These are phyloP conservation scores for Termitomyces eurrhizus DNA, from an alignment of 768 basidiomycete genomes.

Conservation along the genomic window DNA sequence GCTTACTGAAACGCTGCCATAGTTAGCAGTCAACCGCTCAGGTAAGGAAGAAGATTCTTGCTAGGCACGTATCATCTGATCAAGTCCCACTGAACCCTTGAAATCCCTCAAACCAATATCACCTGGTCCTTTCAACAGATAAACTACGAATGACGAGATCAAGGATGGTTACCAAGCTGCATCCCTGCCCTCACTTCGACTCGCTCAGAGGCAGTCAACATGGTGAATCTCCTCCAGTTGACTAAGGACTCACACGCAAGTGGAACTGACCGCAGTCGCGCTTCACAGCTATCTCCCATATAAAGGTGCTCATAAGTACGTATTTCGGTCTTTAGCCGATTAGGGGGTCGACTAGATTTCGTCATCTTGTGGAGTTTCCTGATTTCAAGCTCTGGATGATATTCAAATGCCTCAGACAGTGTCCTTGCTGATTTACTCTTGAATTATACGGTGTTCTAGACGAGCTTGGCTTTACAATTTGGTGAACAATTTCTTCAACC, in stretches of 20 bases:
- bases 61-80: background rate
- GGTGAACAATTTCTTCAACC: background rate
- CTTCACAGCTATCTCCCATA: conserved; percentile 8
- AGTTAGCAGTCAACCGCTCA: background rate
- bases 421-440: background rate
- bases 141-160: background rate
- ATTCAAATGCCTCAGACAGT: no score
- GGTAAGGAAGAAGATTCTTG: background rate
- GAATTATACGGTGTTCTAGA: background rate
- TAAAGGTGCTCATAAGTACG: background rate
- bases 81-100: background rate
- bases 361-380: background rate
- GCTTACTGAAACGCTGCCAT: background rate
- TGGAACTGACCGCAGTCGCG: no score
- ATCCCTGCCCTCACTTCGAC: no score
- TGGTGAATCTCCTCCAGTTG: background rate
- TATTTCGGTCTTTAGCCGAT: background rate
- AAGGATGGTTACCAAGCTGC: background rate
- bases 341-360: background rate
- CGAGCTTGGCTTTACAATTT: background rate
- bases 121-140: background rate
- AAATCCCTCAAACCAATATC: background rate
- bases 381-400: no score
- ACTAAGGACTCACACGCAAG: background rate
- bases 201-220: background rate